These are phyloP conservation scores for Mortierella polycephala DNA, from an alignment of 371 early-diverging fungal species.

Conservation along the genomic window DNA sequence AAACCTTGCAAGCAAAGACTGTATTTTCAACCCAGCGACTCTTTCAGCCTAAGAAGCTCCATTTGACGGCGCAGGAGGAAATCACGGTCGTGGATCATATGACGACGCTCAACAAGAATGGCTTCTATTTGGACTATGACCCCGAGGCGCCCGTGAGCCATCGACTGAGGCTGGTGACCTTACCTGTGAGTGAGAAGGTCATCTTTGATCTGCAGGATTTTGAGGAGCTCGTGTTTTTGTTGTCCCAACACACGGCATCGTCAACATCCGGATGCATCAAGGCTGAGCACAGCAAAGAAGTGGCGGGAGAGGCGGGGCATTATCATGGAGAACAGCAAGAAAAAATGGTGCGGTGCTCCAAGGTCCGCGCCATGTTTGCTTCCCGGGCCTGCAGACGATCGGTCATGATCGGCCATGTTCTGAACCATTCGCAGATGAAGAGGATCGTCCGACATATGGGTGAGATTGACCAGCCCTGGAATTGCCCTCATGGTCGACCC, in stretches of 20 bases:
- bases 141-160: conserved; percentile 66
- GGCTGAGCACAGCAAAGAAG: too few species aligned
- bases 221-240: conserved; percentile 43
- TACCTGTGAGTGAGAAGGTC: conserved; percentile 72
- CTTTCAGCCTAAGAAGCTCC: conserved; percentile 66
- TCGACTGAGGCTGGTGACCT: conserved; percentile 71
- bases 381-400: conserved; percentile 83
- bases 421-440: conserved; percentile 76
- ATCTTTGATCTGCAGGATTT: conserved; percentile 66
- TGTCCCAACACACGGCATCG: conserved; percentile 36
- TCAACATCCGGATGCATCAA: not conserved
- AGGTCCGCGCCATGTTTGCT: conserved; percentile 75
- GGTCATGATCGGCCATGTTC: conserved; percentile 83
- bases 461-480: conserved; percentile 93
- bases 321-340: conserved; percentile 45
- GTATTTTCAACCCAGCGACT: conserved; percentile 77
- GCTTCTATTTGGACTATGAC: conserved; percentile 79
- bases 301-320: not conserved
- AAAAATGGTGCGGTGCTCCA: conserved; percentile 70
- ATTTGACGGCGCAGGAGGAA: conserved; percentile 85
- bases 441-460: conserved; percentile 82
- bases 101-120: conserved; percentile 79
- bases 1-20: conserved; percentile 74
- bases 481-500: conserved; percentile 99
- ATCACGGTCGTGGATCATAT: conserved; percentile 79